Base-by-base conservation (phyloP, 1,284 basidiomycete species). In the Sanguinoderma infundibulare region DNA sequence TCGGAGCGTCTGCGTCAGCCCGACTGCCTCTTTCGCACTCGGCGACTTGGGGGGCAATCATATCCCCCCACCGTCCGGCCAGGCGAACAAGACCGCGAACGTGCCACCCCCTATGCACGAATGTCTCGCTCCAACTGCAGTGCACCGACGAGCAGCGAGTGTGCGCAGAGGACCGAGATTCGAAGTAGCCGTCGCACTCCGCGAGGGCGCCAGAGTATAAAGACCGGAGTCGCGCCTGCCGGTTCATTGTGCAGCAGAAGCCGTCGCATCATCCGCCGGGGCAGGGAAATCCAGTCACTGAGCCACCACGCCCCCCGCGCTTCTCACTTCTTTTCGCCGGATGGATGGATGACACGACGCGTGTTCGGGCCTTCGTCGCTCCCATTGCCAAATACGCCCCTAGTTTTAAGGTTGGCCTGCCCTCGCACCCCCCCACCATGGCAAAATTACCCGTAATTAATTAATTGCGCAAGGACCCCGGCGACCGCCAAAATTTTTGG, bases 261-360 rank as follows among this genome's bases (percentile, higher is more conserved):
- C 53, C 53, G 44, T 50, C 61, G 53, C 44, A 32, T 53, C 32
- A 49, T 49, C 28, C 38, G 34, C 51, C 53, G 57, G 60, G 49
- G 57, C 53, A 55, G 40, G 54, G 38, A n/a, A n/a, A n/a, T n/a
- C n/a, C n/a, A n/a, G n/a, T n/a, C n/a, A 36, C 30, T 51, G 57
- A 50, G 52, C 57, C 60, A 62, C 63, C 63, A 62, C 63, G 63
- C 63, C 63, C 63, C 58, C 60, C 60, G 64, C n/a, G n/a, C n/a
- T n/a, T n/a, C n/a, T n/a, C n/a, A n/a, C n/a, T n/a, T n/a, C 64
- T 62, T 65, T 60, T 65, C 36, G 35, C 64, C 58, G 60, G 63
- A 53, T 58, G 64, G n/a, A n/a, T 26, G 24, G 28, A 46, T 28
- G 42, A 60, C 61, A 52, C 58, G 52, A 59, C 63, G 60, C 63